These are phyloP conservation scores for maize (Zea mays) DNA, from an alignment of 176 grass and related monocot genomes.

Conservation along the genomic window Zm-B73-REFERENCE-NAM-5.0 NC_050101.1:43544501-43545000, in stretches of 20 bases:
- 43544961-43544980: not conserved
- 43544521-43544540: not conserved
- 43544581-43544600: not conserved
- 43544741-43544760: not conserved
- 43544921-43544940: not conserved
- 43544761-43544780: constrained; percentile 53
- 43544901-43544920: constrained; percentile 65
- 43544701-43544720: constrained; percentile 1
- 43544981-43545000: constrained; percentile 55
- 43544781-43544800: constrained; percentile 57
- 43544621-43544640: not conserved
- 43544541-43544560: not conserved
- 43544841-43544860: constrained; percentile 84
- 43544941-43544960: not conserved
- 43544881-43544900: constrained; percentile 98
- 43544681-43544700: not conserved
- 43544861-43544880: constrained; percentile 76
- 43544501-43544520: not conserved
- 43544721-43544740: not conserved
- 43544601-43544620: not conserved
- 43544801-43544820: constrained; percentile 27
- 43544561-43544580: not conserved
- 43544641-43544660: not conserved
- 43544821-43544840: constrained; percentile 63
- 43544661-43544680: not conserved